These are phyloP conservation scores for Yamadazyma songkhlaensis DNA, from an alignment of 1,139 yeast species.

Conservation along the genomic window DNA sequence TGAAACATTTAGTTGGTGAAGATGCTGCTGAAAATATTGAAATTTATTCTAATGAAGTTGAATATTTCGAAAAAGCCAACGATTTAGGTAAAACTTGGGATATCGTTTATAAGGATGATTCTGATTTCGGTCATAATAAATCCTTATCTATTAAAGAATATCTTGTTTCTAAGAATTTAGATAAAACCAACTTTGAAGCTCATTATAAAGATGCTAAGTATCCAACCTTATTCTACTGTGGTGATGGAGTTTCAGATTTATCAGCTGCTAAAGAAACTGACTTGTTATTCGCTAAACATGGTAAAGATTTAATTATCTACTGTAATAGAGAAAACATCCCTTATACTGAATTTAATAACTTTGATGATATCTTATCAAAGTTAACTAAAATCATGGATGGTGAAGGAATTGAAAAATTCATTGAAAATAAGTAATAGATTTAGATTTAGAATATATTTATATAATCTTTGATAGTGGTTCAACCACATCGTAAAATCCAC, in stretches of 20 bases:
- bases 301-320: slow-evolving; percentile 82
- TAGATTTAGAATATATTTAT: background rate
- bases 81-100: slow-evolving; percentile 65
- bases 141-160: slow-evolving; percentile 75
- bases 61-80: slow-evolving; percentile 23
- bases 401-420: slow-evolving; percentile 24
- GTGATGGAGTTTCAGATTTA: slow-evolving; percentile 95
- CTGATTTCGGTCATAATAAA: slow-evolving; percentile 93
- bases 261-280: slow-evolving; percentile 96
- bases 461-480: too few relatives aligned
- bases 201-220: background rate
- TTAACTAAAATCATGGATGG: slow-evolving; percentile 36
- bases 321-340: slow-evolving; percentile 81
- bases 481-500: too few relatives aligned
- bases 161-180: slow-evolving; percentile 41
- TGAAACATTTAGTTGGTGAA: slow-evolving; percentile 70
- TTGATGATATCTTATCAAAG: slow-evolving; percentile 64
- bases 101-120: slow-evolving; percentile 79
- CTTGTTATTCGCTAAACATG: slow-evolving; percentile 87
- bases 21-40: slow-evolving; percentile 72
- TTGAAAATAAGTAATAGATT: slow-evolving; percentile 21
- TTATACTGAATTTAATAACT: slow-evolving; percentile 76
- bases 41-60: slow-evolving; percentile 79
- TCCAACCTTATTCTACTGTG: slow-evolving; percentile 82
- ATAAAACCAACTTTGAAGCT: slow-evolving; percentile 3